Percentiles rank a stretch among this genome's conserved stretches.
Conservation (phyloP, 768 basidiomycete genomes). For the Obba rivulosa region DNA sequence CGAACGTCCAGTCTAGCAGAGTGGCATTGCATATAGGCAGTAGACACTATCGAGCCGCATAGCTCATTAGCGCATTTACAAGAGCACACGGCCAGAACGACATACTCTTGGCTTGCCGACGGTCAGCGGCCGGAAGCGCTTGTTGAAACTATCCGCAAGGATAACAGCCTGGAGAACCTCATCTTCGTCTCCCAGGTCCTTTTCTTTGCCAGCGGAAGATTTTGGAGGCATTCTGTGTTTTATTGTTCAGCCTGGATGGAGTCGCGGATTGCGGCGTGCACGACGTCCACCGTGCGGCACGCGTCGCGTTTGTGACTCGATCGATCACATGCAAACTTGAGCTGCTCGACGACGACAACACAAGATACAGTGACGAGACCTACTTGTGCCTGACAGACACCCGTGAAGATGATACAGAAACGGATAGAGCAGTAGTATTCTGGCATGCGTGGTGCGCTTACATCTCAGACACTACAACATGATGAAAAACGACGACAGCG, state of each 20-base stretch:
- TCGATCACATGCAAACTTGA: constrained; percentile 3
- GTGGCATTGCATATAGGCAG: constrained; percentile 93
- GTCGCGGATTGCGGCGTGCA: too few species aligned
- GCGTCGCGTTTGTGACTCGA: constrained; percentile 5
- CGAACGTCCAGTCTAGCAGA: constrained; percentile 93
- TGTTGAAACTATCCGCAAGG: constrained; percentile 95
- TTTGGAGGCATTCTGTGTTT: constrained; percentile 58
- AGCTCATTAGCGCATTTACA: constrained; percentile 7
- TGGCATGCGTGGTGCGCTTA: too few species aligned
- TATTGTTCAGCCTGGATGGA: too few species aligned
- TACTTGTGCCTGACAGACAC: too few species aligned
- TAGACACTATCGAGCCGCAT: constrained; percentile 56
- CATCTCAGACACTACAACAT: too few species aligned
- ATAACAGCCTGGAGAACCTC: constrained; percentile 92
- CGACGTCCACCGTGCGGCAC: neutral
- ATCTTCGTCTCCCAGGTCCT: constrained; percentile 64
- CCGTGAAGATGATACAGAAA: too few species aligned
- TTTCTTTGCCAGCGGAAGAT: constrained; percentile 51
- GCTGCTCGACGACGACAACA: too few species aligned
- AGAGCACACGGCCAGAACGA: constrained; percentile 6
- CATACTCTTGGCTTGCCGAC: constrained; percentile 80
- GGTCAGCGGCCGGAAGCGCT: constrained; percentile 87
- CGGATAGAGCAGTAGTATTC: too few species aligned
- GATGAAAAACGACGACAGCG: too few species aligned
- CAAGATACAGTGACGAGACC: too few species aligned